Evolutionary conservation across 2,329 filamentous ascomycete genomes (phyloP).

Genomic region (Thyridium curvatum): DNA sequence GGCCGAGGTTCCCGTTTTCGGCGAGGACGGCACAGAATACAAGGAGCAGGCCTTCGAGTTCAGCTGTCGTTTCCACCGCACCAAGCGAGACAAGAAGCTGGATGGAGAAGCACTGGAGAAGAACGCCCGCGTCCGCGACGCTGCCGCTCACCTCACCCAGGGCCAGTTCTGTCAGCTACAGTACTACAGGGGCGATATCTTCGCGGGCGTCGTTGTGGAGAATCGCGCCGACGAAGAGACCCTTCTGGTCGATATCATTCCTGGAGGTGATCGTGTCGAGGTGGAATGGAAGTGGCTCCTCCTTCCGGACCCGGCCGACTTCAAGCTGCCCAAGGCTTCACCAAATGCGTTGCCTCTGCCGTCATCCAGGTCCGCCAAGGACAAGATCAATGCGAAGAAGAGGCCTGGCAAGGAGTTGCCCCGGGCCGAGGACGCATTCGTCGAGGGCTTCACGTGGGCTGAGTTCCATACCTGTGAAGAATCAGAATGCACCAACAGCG

Average conservation of each 20-base stretch:
- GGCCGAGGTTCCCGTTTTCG: conserved; percentile 79
- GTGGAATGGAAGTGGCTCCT: conserved; percentile 81
- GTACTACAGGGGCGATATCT: conserved; percentile 76
- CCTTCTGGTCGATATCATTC: conserved; percentile 75
- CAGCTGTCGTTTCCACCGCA: conserved; percentile 87
- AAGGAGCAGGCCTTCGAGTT: conserved; percentile 89
- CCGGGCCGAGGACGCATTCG: conserved; percentile 59
- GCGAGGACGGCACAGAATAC: conserved; percentile 87
- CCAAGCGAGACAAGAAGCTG: conserved; percentile 74
- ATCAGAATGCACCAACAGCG: conserved; percentile 37
- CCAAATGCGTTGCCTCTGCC: conserved; percentile 67
- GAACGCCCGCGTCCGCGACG: conserved; percentile 60
- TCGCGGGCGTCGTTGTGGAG: conserved; percentile 81
- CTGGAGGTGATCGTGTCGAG: conserved; percentile 71
- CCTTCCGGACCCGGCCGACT: conserved; percentile 65
- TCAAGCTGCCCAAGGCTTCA: conserved; percentile 68
- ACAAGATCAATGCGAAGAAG: conserved; percentile 63
- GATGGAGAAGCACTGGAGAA: conserved; percentile 64
- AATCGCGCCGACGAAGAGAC: conserved; percentile 71
- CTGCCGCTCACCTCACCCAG: conserved; percentile 60
- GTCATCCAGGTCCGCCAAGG: conserved; percentile 52
- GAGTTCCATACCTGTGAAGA: conserved; percentile 68
- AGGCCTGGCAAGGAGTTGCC: conserved; percentile 56
- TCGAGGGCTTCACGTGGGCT: conserved; percentile 65
- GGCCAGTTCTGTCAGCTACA: conserved; percentile 86